Conservation (phyloP, 2,329 filamentous ascomycete genomes). For the Trichoderma harzianum region DNA sequence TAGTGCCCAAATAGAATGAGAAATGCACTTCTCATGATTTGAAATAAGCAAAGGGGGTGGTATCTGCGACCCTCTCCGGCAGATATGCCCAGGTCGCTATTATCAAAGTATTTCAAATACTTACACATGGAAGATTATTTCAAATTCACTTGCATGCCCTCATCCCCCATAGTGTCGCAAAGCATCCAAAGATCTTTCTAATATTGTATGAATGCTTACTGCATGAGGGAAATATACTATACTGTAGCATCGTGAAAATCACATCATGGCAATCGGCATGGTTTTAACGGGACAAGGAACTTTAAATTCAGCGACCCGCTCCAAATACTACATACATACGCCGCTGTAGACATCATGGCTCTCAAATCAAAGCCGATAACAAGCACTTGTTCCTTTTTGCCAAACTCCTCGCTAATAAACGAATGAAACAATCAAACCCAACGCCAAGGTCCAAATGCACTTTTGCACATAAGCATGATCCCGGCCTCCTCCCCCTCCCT, state of each 20-base stretch:
- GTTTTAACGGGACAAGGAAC: background rate
- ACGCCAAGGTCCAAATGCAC: background rate
- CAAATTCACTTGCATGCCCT: background rate
- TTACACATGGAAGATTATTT: background rate
- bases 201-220: background rate
- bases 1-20: background rate
- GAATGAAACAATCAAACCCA: background rate
- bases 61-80: background rate
- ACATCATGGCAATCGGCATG: background rate
- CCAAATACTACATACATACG: background rate
- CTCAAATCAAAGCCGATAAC: background rate
- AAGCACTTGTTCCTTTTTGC: background rate
- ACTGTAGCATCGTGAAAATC: background rate
- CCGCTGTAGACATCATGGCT: background rate
- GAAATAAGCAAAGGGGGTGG: background rate
- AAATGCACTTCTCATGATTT: background rate
- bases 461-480: background rate
- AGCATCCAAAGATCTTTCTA: background rate
- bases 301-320: background rate
- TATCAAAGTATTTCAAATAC: slow-evolving; percentile 12
- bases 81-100: background rate
- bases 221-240: background rate
- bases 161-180: background rate
- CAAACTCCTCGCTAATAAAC: slow-evolving; percentile 25
- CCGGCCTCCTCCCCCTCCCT: background rate